Base-by-base conservation (phyloP, 306 rosid species). In the Mucuna pruriens region DNA sequence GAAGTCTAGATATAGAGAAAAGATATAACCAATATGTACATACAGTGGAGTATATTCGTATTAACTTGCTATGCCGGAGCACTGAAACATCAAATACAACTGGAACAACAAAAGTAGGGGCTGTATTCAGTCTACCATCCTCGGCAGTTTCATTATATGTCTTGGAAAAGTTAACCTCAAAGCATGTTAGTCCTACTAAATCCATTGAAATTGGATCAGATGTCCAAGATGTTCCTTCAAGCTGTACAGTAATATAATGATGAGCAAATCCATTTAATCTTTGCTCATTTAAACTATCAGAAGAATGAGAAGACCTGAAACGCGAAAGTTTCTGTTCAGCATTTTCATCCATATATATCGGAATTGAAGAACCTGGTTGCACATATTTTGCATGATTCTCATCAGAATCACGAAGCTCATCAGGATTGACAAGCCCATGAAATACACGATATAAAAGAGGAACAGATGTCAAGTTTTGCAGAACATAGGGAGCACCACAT, bases 181-280 rank as follows among this genome's bases (percentile, higher is more conserved):
- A 90, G 93, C 86, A 93, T 22, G 94, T 84, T 77, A 91, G 89
- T 68, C 99, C 98, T 26, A 91, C 98, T 80, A 91, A 93, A 85
- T 95, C 99, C 94, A 95, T 93, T 76, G 99, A 95, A 80, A 95
- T 95, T 26, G 94, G 98, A 80, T 72, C 81, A 75, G 94, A 95
- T 48, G 93, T 82, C 69, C 80, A 83, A 63, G 93, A 90, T 69
- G 97, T 86, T 74, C 97, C 97, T 82, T 95, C 99, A 76, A 95
- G 95, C 86, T 89, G 97, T 76, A 95, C 88, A 74, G 83, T 81
- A 62, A 95, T 88, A 85, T 83, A 95, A 84, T 89, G 93, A 87
- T 93, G 97, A 68, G 89, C 81, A 86, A 85, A 87, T 17, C 86
- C 92, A 82, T 83, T 90, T 80, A 84, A 81, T 82, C 85, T 90